These are phyloP conservation scores for Cymbidium sinense DNA, from an alignment of 106 monocot species.

Conservation along the genomic window DNA sequence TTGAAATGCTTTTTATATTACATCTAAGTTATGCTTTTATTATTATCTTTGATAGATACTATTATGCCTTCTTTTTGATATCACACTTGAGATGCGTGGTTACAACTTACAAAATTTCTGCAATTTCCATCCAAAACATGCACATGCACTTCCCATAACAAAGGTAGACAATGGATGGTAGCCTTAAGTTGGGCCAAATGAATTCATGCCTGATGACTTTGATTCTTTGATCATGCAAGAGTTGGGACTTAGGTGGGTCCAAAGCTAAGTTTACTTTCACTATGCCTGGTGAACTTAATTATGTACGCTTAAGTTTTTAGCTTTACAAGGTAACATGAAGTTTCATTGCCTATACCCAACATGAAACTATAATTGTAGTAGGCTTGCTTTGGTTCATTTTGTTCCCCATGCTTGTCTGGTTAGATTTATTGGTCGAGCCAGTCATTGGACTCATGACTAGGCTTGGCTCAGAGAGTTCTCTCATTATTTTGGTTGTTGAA, in stretches of 20 bases:
- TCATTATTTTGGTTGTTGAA: not conserved
- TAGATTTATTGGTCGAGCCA: not conserved
- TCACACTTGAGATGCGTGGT: not conserved
- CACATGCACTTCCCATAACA: not conserved
- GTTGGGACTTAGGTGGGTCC: not conserved
- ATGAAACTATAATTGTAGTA: not conserved
- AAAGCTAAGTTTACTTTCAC: not conserved
- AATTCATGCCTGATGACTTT: not conserved
- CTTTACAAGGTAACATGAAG: not conserved
- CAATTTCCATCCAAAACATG: not conserved
- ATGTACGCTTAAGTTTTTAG: not conserved
- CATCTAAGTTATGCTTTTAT: not conserved
- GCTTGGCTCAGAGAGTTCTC: not conserved
- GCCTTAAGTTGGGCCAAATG: not conserved
- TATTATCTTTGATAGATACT: not conserved
- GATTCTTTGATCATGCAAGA: not conserved
- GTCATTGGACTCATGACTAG: not conserved
- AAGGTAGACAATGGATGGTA: not conserved
- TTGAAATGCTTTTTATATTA: not conserved
- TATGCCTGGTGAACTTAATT: not conserved
- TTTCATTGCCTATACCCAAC: not conserved
- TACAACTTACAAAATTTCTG: not conserved
- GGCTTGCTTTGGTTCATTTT: not conserved
- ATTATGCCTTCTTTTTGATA: not conserved
- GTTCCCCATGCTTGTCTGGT: not conserved